Base-by-base conservation (phyloP, 345 rosid genomes). In the Gossypium sturtianum region DNA sequence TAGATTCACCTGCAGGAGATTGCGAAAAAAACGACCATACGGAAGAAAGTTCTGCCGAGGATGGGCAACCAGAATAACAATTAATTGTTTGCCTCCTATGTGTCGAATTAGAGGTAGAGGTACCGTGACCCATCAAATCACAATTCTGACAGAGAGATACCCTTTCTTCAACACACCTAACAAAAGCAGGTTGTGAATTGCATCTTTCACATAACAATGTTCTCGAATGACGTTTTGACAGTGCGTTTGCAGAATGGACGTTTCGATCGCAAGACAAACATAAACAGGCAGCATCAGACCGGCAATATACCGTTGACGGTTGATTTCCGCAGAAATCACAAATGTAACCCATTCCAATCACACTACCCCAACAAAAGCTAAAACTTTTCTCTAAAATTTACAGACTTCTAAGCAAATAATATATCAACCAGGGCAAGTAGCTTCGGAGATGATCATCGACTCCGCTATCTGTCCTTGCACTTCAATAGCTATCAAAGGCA, bases 241-340 rank as follows among this genome's bases (percentile, higher is more conserved):
- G 84, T 47, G 97, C 94, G 71, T 96, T 96, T 45, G 99, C 98
- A 45, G 95, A 90, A 78, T 96, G 99, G 64, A 96, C 97, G 78
- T 86, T 90, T 56, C 95, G 82, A 76, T 96, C 99, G 79, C 99
- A 96, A 9, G 99, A 93, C 51, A 96, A 89, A 80, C 98, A 96
- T 45, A 96, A 82, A 80, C 93, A 91, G 2, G 98, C 99, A 54
- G 88, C 93, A 85, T 96, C 99, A 1, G 99, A 96, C 29, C 92
- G 85, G 78, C 99, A 96, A 76, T 96, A 91, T 4, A 96, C 97
- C 85, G 90, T 83, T 22, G 99, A 86, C 84, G 95, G 88, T 83
- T 90, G 94, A 73, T 90, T 86, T 74, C 92, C 89, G 81, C 98
- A 96, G 80, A 91, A 96, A 78, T 96, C 99, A 83, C 99, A 96